Evolutionary conservation across 108 stramenopile species (phyloP).

Genomic region (Bacterosira constricta): DNA sequence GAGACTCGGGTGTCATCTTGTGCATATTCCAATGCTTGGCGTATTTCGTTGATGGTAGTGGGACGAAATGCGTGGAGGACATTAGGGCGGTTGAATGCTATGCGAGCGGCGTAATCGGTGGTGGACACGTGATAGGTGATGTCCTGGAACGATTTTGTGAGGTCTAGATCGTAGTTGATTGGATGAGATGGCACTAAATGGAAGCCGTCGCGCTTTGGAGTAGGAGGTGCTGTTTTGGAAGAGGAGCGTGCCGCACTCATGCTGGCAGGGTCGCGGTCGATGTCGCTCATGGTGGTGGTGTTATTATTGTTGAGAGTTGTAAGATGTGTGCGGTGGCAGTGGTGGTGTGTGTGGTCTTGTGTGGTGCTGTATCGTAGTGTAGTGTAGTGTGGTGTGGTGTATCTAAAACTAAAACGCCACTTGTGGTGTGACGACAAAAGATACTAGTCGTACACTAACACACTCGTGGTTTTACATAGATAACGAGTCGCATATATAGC

Average conservation of each 20-base stretch:
- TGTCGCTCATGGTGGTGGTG: background rate
- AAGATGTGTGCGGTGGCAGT: no score
- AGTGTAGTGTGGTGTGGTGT: no score
- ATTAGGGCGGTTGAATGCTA: slow-evolving; percentile 88
- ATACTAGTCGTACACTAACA: no score
- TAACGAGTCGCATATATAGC: no score
- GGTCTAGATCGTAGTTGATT: slow-evolving; percentile 67
- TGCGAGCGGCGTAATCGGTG: slow-evolving; percentile 69
- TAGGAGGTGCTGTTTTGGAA: slow-evolving; percentile 74
- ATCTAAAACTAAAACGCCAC: no score
- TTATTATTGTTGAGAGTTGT: no score
- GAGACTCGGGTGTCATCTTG: slow-evolving; percentile 80
- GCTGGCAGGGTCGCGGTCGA: slow-evolving; percentile 49
- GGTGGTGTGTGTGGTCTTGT: no score
- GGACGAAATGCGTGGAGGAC: slow-evolving; percentile 94
- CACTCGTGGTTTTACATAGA: no score
- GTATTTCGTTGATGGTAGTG: slow-evolving; percentile 90
- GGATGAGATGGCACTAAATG: slow-evolving; percentile 66
- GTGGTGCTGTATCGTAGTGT: no score
- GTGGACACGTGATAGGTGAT: slow-evolving; percentile 81
- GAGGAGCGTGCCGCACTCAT: slow-evolving; percentile 79
- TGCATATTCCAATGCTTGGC: slow-evolving; percentile 79
- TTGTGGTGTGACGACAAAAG: no score
- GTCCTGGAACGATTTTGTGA: slow-evolving; percentile 54
- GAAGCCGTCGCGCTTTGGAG: slow-evolving; percentile 80